A percentile compares a stretch with the other conserved stretches of the same genome.
phyloP scores from a whole-genome alignment of 257 asterid genomes.

The Salvia hispanica region DNA sequence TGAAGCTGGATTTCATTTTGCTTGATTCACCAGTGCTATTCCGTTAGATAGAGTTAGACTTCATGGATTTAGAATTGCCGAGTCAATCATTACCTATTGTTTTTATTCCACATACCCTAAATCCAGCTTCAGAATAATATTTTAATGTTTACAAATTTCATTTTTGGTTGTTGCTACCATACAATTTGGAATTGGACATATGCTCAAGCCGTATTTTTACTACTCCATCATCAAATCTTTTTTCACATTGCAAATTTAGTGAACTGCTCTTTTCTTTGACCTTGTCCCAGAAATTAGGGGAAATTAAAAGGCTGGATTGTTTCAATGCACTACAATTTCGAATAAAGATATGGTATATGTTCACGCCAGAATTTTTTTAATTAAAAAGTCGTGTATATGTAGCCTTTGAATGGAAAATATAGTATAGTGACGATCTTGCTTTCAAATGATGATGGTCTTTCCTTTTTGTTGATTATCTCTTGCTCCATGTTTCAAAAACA shows the following conservation, averaged over 20 bases:
- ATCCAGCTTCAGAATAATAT: conserved; percentile 3
- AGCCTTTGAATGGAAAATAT: background rate
- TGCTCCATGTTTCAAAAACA: conserved; percentile 3
- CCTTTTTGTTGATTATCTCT: background rate
- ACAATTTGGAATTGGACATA: background rate
- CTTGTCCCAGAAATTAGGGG: too few species aligned
- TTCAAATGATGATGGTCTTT: background rate
- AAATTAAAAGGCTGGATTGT: too few species aligned
- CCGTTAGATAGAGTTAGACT: background rate
- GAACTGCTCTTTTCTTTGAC: too few species aligned
- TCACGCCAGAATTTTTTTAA: background rate
- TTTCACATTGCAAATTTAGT: too few species aligned
- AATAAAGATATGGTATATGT: background rate
- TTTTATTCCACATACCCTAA: background rate
- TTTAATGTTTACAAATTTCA: background rate
- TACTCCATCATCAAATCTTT: too few species aligned
- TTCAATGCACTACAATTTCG: background rate
- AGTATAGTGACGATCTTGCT: conserved; percentile 1
- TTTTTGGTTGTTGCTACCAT: background rate
- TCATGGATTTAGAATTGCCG: conserved; percentile 8
- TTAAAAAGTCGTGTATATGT: background rate
- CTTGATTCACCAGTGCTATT: background rate
- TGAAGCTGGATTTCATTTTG: conserved; percentile 3
- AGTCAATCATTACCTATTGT: background rate
- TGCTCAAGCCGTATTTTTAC: background rate